Evolutionary conservation across 116 monocot genomes (phyloP).

Genomic region (Dioscorea cayenensis): DNA sequence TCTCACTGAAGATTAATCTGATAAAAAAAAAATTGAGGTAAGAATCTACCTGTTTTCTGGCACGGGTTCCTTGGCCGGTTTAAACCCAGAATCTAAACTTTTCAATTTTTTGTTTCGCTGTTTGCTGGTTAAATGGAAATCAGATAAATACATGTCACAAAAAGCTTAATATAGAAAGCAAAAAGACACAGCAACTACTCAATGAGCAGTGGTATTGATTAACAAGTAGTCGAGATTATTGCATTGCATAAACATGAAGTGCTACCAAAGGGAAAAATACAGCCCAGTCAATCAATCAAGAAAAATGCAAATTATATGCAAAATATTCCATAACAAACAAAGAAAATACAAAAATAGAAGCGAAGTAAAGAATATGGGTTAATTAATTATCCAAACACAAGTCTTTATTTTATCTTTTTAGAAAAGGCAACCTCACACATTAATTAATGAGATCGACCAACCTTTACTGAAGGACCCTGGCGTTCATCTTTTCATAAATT

Average conservation of each 20-base stretch:
- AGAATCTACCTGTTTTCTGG: neutral
- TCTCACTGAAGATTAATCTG: neutral
- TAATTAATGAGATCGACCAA: no score
- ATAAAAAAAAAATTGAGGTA: neutral
- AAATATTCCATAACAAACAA: neutral
- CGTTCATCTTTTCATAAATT: no score
- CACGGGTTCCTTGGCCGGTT: neutral
- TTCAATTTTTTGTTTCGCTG: neutral
- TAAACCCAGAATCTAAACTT: neutral
- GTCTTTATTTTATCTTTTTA: no score
- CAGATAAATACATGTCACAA: neutral
- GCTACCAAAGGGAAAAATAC: neutral
- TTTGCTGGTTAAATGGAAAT: neutral
- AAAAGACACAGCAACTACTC: neutral
- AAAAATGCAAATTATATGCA: neutral
- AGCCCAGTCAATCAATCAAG: neutral
- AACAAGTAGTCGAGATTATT: neutral
- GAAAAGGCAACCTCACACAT: no score
- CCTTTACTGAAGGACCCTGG: no score
- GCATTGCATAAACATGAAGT: neutral
- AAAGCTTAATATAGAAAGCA: neutral
- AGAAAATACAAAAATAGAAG: no score
- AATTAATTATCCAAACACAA: no score
- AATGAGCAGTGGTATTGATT: neutral
- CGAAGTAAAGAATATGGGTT: no score